Conservation (phyloP, 129 eudicot genomes). For the Chrysanthemum lavandulifolium region DNA sequence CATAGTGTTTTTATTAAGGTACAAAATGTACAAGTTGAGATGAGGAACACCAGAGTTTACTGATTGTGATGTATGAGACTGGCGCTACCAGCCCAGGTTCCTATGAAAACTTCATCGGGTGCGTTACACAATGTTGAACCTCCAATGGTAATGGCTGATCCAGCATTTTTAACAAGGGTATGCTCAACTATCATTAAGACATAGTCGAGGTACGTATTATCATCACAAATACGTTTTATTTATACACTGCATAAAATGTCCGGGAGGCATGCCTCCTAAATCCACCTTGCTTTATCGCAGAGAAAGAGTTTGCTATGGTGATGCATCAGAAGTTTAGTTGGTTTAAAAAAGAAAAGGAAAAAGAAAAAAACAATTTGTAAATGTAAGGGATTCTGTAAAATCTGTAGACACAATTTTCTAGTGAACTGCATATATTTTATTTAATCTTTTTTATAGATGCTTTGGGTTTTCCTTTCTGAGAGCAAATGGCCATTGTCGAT, state of each 20-base stretch:
- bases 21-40: conserved; percentile 16
- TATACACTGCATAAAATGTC: too few relatives aligned
- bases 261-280: too few relatives aligned
- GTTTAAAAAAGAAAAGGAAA: not conserved
- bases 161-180: not conserved
- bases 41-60: conserved; percentile 6
- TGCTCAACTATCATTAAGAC: too few relatives aligned
- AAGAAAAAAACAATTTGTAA: not conserved
- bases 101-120: not conserved
- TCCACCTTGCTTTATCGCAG: not conserved
- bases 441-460: too few relatives aligned
- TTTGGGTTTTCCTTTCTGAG: too few relatives aligned
- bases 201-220: too few relatives aligned
- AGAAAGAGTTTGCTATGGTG: not conserved
- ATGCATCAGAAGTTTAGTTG: not conserved
- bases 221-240: too few relatives aligned
- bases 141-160: not conserved
- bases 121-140: not conserved
- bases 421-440: too few relatives aligned
- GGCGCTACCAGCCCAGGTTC: not conserved
- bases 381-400: not conserved
- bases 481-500: too few relatives aligned
- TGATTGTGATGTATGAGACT: not conserved
- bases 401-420: too few relatives aligned
- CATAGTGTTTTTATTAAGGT: not conserved